Evolutionary conservation across 805 yeast genomes (phyloP).

Genomic region (Saccharomyces mikatae): DNA sequence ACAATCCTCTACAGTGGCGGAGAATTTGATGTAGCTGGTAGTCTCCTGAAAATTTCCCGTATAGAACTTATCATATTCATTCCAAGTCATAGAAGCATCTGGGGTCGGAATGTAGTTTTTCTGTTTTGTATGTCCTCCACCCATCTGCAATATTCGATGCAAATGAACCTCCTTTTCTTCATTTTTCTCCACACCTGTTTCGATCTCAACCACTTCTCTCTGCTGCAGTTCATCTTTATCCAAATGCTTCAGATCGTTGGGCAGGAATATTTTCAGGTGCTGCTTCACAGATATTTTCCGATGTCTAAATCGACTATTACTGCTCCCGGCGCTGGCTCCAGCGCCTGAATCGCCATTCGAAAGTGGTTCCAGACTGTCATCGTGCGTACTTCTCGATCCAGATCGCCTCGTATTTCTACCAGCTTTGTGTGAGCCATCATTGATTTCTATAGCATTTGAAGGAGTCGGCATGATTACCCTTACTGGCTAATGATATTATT

Average conservation of each 20-base stretch:
- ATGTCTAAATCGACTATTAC: conserved; percentile 75
- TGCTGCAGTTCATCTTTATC: conserved; percentile 53
- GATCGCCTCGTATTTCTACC: conserved; percentile 5
- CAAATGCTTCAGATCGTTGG: conserved; percentile 69
- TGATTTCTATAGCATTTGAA: conserved; percentile 1
- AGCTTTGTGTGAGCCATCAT: neutral
- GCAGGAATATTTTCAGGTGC: conserved; percentile 66
- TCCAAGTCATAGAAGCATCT: conserved; percentile 80
- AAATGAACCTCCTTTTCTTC: conserved; percentile 96
- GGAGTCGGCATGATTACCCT: conserved; percentile 9
- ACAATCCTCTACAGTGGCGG: conserved; percentile 95
- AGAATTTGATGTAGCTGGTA: conserved; percentile 71
- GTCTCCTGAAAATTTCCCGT: conserved; percentile 62
- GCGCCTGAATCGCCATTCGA: conserved; percentile 1
- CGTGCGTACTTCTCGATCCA: neutral
- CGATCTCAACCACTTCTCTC: conserved; percentile 81
- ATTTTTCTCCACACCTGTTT: conserved; percentile 95
- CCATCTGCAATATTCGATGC: conserved; percentile 78
- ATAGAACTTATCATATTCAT: conserved; percentile 67
- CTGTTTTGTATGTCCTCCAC: conserved; percentile 30
- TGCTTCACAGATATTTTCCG: conserved; percentile 91
- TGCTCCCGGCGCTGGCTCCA: conserved; percentile 29
- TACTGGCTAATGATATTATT: neutral
- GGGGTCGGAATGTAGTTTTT: conserved; percentile 84
- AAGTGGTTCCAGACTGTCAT: neutral